These are phyloP conservation scores for Colletotrichum coccodes DNA, from an alignment of 2,329 filamentous ascomycete genomes.

Conservation along the genomic window DNA sequence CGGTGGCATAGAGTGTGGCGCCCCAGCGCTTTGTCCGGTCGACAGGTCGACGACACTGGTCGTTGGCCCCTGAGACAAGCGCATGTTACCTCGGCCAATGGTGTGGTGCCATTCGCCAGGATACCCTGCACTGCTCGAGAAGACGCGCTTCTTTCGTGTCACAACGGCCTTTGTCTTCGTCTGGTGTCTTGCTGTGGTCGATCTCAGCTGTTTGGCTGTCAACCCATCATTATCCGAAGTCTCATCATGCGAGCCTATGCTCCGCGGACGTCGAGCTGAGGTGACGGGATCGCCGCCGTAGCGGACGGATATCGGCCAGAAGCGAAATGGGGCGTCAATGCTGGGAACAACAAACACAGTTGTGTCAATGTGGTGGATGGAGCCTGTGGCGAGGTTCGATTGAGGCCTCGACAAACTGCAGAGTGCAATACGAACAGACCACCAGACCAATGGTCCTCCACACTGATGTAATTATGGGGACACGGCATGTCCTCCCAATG, in stretches of 20 bases:
- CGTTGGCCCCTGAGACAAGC: constrained; percentile 18
- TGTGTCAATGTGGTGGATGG: not conserved
- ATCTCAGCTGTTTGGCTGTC: constrained; percentile 7
- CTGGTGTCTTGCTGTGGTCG: not conserved
- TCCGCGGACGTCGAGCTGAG: not conserved
- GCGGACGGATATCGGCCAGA: not conserved
- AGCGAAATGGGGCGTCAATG: constrained; percentile 8
- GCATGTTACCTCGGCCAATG: constrained; percentile 17
- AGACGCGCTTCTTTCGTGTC: constrained; percentile 22
- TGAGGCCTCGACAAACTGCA: constrained; percentile 18
- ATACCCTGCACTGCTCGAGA: constrained; percentile 4
- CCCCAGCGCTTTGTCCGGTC: constrained; percentile 18
- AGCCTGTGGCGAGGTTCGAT: constrained; percentile 16
- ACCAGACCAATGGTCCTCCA: constrained; percentile 26
- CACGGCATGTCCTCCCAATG: constrained; percentile 17
- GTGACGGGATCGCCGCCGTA: not conserved
- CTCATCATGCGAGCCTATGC: not conserved
- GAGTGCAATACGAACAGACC: constrained; percentile 30
- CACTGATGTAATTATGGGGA: constrained; percentile 26
- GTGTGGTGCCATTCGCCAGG: not conserved
- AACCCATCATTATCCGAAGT: constrained; percentile 16
- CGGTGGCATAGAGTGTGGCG: constrained; percentile 8
- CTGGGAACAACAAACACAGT: not conserved
- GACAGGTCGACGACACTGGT: constrained; percentile 1
- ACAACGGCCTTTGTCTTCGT: not conserved